These are phyloP conservation scores for Neoboletus subvelutipes DNA, from an alignment of 768 basidiomycete species.

Conservation along the genomic window DNA sequence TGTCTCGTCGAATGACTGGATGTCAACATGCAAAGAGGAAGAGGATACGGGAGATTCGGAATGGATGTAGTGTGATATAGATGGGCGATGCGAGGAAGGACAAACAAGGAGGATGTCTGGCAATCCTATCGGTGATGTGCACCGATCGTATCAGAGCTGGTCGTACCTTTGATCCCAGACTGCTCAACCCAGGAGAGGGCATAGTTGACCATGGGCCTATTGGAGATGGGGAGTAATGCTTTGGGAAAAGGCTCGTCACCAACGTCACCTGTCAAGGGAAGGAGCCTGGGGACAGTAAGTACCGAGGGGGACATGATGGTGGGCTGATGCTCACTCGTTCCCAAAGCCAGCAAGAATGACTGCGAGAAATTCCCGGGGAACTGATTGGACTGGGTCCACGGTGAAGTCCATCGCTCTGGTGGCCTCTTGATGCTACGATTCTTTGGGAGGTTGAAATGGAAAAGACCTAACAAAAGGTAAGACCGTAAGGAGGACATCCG, in stretches of 20 bases:
- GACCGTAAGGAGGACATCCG: background rate
- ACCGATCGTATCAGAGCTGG: background rate
- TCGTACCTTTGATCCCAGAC: slow-evolving; percentile 76
- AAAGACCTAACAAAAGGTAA: background rate
- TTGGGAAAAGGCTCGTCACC: slow-evolving; percentile 86
- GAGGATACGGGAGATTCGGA: slow-evolving; percentile 65
- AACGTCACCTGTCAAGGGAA: slow-evolving; percentile 72
- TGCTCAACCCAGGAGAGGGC: slow-evolving; percentile 84
- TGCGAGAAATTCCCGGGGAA: slow-evolving; percentile 79
- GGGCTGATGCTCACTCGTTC: slow-evolving; percentile 60
- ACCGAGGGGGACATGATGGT: background rate
- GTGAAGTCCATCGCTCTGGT: slow-evolving; percentile 59
- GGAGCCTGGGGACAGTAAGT: slow-evolving; percentile 48
- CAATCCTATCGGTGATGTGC: slow-evolving; percentile 9
- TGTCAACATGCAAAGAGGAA: slow-evolving; percentile 67
- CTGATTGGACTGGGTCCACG: slow-evolving; percentile 49
- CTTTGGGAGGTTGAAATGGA: background rate
- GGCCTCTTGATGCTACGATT: background rate
- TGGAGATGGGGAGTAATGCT: slow-evolving; percentile 83
- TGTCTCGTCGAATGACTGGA: slow-evolving; percentile 80
- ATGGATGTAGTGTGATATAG: slow-evolving; percentile 82
- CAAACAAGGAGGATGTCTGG: slow-evolving; percentile 87
- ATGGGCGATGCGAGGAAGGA: slow-evolving; percentile 69
- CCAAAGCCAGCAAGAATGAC: slow-evolving; percentile 91
- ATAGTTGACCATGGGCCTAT: slow-evolving; percentile 85